Evolutionary conservation across 768 basidiomycete genomes (phyloP), one percentile per base, ranked within the genome.

Genomic region (Serendipita sp.): DNA sequence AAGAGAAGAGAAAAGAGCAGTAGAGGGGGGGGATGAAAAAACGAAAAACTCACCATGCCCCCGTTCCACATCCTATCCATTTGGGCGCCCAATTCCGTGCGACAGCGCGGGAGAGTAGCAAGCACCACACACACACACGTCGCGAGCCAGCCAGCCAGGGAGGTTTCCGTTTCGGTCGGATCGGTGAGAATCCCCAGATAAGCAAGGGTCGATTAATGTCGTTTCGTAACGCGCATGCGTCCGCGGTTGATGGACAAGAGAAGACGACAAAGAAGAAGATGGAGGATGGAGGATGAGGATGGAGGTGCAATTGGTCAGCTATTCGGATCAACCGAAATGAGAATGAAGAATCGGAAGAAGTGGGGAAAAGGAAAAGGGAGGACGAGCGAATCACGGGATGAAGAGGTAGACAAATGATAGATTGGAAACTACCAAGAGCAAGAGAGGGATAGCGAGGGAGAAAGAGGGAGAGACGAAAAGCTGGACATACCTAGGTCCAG

Each of bases 51-150:
- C 2, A 60, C 55, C 55, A 60, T 31, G 55, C 36, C 8, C 55
- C 55, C 4, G 18, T 60, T 60, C 55, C 55, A 60, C 55, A 60
- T 27, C 55, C 55, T 60, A n/a, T 31, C 55, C 34, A n/a, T 31
- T 4, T 10, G 34, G 34, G 29, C 48, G n/a, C 48, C 48, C 6
- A 18, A 50, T 5, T 40, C 5, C 40, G 40, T 5, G 40, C 40
- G 40, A 5, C 40, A 40, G 40, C 5, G 40, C 5, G 40, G 13
- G 40, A 40, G 13, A 40, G 40, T 23, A 23, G 23, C 23, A 23
- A 23, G 23, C 23, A 23, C 23, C 23, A 23, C 23, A 23, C 23
- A 23, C 23, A 23, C 23, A 23, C 23, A 23, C 23, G 23, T 23
- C 23, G 23, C 23, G 23, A 23, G 23, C 23, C 23, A 23, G 23